These are phyloP conservation scores for Rachicladosporium sp. DNA, from an alignment of 2,329 filamentous ascomycete genomes.

Conservation along the genomic window DNA sequence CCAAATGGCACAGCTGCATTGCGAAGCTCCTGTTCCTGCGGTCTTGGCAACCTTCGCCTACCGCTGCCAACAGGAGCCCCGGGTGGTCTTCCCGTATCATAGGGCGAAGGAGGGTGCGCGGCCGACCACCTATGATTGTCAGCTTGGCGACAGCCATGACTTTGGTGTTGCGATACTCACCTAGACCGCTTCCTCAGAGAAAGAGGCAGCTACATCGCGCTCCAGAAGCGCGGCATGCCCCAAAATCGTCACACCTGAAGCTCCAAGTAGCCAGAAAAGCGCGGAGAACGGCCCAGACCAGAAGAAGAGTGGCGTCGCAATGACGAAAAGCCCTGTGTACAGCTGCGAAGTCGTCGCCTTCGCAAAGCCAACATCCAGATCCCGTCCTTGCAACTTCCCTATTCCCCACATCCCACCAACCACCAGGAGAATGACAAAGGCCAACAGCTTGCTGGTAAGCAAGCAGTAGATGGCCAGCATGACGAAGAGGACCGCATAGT, in stretches of 20 bases:
- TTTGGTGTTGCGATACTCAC: slow-evolving; percentile 1
- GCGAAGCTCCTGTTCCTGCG: slow-evolving; percentile 32
- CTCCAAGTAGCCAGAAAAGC: slow-evolving; percentile 89
- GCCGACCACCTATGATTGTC: slow-evolving; percentile 61
- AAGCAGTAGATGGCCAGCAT: slow-evolving; percentile 95
- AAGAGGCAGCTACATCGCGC: slow-evolving; percentile 99
- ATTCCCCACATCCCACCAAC: slow-evolving; percentile 82
- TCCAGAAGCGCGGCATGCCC: slow-evolving; percentile 94
- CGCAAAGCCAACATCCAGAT: slow-evolving; percentile 74
- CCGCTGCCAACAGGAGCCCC: slow-evolving; percentile 48
- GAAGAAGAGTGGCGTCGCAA: slow-evolving; percentile 74
- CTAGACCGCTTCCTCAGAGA: slow-evolving; percentile 99
- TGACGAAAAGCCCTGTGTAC: slow-evolving; percentile 74
- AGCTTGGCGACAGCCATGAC: not conserved
- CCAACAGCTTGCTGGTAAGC: slow-evolving; percentile 71
- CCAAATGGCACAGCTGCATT: slow-evolving; percentile 20
- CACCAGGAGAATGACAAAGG: slow-evolving; percentile 87
- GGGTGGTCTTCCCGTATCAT: slow-evolving; percentile 99
- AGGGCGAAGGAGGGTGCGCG: slow-evolving; percentile 66
- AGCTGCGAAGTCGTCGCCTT: slow-evolving; percentile 83
- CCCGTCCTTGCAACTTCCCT: slow-evolving; percentile 74
- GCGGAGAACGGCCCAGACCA: slow-evolving; percentile 75
- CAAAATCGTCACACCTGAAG: slow-evolving; percentile 82
- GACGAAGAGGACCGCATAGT: slow-evolving; percentile 86
- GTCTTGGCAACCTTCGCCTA: slow-evolving; percentile 35